These are phyloP conservation scores for Gnetum montanum DNA, from an alignment of 75 land plant genomes.

Conservation along the genomic window DNA sequence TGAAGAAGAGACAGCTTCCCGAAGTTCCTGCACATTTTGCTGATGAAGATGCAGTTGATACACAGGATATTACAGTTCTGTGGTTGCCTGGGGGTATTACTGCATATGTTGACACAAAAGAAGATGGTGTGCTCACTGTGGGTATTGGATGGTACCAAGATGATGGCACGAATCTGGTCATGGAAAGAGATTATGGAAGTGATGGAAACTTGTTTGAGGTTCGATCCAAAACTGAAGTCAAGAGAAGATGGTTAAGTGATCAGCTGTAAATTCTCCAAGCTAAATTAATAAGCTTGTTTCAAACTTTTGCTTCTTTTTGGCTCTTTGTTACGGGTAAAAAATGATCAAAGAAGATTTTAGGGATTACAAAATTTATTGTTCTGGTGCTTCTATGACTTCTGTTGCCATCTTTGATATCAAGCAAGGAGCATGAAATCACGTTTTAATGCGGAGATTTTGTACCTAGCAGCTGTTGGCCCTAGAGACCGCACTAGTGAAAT, in stretches of 20 bases:
- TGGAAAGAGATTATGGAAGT: constrained; percentile 87
- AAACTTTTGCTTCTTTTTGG: too few relatives aligned
- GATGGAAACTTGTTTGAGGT: constrained; percentile 85
- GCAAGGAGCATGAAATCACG: too few relatives aligned
- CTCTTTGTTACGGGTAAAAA: too few relatives aligned
- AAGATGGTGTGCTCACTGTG: constrained; percentile 68
- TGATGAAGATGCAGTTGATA: constrained; percentile 64
- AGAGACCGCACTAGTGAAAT: too few relatives aligned
- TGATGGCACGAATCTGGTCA: constrained; percentile 79
- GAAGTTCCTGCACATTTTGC: constrained; percentile 47
- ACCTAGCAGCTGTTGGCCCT: too few relatives aligned
- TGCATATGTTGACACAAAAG: constrained; percentile 67
- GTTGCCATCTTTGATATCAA: too few relatives aligned
- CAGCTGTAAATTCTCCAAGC: too few relatives aligned
- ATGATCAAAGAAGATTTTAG: too few relatives aligned
- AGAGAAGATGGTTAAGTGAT: constrained; percentile 72
- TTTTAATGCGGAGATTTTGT: too few relatives aligned
- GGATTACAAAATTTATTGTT: too few relatives aligned
- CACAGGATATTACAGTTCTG: constrained; percentile 67
- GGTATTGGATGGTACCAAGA: constrained; percentile 92
- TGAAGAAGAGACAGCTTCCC: constrained; percentile 66
- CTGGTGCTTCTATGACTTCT: too few relatives aligned
- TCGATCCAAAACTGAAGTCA: constrained; percentile 67
- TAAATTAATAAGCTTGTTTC: too few relatives aligned
- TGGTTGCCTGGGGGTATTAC: constrained; percentile 93